Percentiles rank a stretch among this genome's conserved stretches.
Conservation (phyloP, 768 basidiomycete species). For the Hypholoma sublateritium region DNA sequence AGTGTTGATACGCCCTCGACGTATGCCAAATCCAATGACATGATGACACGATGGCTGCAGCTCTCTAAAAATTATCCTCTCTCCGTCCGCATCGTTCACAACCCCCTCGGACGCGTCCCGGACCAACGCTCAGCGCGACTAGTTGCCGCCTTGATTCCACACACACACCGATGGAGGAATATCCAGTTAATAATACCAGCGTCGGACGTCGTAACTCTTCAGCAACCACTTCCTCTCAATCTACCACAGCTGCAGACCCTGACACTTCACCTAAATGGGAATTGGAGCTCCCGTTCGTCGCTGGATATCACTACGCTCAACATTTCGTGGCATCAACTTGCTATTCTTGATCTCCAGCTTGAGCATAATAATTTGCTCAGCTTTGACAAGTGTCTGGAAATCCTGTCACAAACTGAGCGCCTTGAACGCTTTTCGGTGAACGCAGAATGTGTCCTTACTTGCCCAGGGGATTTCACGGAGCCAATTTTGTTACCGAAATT, state of each 20-base stretch:
- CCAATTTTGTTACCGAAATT: constrained; percentile 27
- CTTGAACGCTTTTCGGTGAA: constrained; percentile 33
- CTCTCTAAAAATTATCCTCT: constrained; percentile 34
- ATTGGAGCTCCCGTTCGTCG: constrained; percentile 16
- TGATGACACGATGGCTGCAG: constrained; percentile 34
- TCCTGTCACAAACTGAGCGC: constrained; percentile 31
- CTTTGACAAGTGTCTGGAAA: constrained; percentile 33
- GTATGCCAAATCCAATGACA: constrained; percentile 18
- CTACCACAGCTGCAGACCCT: constrained; percentile 32
- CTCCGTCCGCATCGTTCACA: constrained; percentile 29
- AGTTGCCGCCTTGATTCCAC: constrained; percentile 28
- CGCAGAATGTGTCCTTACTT: constrained; percentile 28
- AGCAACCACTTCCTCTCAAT: constrained; percentile 17
- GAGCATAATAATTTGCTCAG: constrained; percentile 31
- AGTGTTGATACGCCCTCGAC: constrained; percentile 5
- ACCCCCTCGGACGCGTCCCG: constrained; percentile 14
- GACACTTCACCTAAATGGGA: constrained; percentile 28
- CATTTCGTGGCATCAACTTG: constrained; percentile 42
- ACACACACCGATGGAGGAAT: constrained; percentile 37
- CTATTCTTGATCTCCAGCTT: constrained; percentile 34
- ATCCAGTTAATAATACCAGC: constrained; percentile 34
- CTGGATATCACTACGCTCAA: constrained; percentile 25
- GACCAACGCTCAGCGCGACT: constrained; percentile 26
- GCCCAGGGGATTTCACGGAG: constrained; percentile 1
- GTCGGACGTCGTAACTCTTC: constrained; percentile 24